Evolutionary conservation across 768 basidiomycete species (phyloP).

Genomic region (Xerocomellus intermedius): DNA sequence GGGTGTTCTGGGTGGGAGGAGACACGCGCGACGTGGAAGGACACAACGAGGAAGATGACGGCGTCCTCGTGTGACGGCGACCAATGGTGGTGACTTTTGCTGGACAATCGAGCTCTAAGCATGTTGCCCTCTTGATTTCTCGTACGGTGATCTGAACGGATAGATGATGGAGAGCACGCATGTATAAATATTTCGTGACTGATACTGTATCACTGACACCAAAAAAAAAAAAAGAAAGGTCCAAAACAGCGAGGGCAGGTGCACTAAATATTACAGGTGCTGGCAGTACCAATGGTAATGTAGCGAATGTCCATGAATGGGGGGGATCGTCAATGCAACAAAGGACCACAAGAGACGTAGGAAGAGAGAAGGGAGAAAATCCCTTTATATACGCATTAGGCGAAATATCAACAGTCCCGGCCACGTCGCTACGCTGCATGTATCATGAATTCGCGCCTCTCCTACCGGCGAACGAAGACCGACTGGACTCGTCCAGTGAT

Average conservation of each 20-base stretch:
- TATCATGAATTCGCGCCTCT: constrained; percentile 30
- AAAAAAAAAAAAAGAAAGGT: constrained; percentile 9
- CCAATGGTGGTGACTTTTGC: not conserved
- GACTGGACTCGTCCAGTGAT: constrained; percentile 31
- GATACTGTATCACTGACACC: constrained; percentile 19
- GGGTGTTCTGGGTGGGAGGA: constrained; percentile 83
- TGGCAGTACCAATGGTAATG: constrained; percentile 21
- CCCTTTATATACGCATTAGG: constrained; percentile 15
- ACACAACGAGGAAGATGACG: constrained; percentile 30
- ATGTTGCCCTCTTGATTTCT: not conserved
- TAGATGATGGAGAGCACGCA: constrained; percentile 7
- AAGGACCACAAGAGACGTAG: constrained; percentile 5
- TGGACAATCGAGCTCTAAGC: not conserved
- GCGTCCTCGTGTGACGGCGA: constrained; percentile 26
- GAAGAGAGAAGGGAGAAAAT: not conserved
- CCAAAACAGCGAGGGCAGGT: constrained; percentile 21
- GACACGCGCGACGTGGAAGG: constrained; percentile 33
- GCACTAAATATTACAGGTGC: constrained; percentile 31
- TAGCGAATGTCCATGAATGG: constrained; percentile 21
- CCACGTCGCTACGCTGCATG: not conserved
- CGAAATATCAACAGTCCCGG: constrained; percentile 13
- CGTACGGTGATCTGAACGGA: not conserved
- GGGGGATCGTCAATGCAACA: constrained; percentile 18
- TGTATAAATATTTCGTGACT: constrained; percentile 20
- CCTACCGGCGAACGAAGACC: constrained; percentile 27